These are phyloP conservation scores for Xerocomellus amylosporus DNA, from an alignment of 768 basidiomycete species.

Conservation along the genomic window DNA sequence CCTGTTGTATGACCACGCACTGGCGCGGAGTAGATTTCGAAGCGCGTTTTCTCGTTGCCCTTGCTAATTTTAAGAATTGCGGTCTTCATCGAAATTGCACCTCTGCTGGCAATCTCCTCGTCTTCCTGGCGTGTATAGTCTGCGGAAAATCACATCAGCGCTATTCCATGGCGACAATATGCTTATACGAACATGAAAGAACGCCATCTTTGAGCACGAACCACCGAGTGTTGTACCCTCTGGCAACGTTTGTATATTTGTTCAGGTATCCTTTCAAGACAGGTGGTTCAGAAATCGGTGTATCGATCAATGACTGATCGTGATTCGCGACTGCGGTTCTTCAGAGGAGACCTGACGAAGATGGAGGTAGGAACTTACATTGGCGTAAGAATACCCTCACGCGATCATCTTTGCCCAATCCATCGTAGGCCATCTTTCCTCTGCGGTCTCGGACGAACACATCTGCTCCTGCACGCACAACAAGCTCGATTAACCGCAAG, in stretches of 20 bases:
- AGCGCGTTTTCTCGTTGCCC: slow-evolving; percentile 61
- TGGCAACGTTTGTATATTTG: slow-evolving; percentile 91
- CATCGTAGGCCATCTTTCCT: slow-evolving; percentile 69
- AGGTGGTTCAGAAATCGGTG: slow-evolving; percentile 51
- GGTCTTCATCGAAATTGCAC: slow-evolving; percentile 83
- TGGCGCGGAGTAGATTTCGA: slow-evolving; percentile 74
- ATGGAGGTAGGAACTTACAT: slow-evolving; percentile 47
- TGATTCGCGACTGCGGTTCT: slow-evolving; percentile 65
- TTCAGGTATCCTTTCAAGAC: slow-evolving; percentile 75
- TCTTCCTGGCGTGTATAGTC: slow-evolving; percentile 91
- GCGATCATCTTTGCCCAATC: slow-evolving; percentile 73
- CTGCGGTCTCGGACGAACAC: slow-evolving; percentile 79
- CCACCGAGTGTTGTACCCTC: slow-evolving; percentile 88
- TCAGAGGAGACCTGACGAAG: slow-evolving; percentile 1
- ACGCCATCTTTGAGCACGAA: slow-evolving; percentile 86
- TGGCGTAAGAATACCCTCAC: slow-evolving; percentile 82
- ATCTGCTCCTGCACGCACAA: slow-evolving; percentile 81
- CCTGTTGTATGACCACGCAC: slow-evolving; percentile 43
- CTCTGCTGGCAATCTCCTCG: slow-evolving; percentile 79
- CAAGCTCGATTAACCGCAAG: slow-evolving; percentile 77
- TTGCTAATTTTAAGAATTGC: slow-evolving; percentile 59
- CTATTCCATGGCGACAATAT: not conserved
- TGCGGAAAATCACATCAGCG: slow-evolving; percentile 10
- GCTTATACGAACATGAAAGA: slow-evolving; percentile 65
- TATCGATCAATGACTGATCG: slow-evolving; percentile 65